Evolutionary conservation across 208 protist genomes (phyloP).

Genomic region (Leishmania major): DNA sequence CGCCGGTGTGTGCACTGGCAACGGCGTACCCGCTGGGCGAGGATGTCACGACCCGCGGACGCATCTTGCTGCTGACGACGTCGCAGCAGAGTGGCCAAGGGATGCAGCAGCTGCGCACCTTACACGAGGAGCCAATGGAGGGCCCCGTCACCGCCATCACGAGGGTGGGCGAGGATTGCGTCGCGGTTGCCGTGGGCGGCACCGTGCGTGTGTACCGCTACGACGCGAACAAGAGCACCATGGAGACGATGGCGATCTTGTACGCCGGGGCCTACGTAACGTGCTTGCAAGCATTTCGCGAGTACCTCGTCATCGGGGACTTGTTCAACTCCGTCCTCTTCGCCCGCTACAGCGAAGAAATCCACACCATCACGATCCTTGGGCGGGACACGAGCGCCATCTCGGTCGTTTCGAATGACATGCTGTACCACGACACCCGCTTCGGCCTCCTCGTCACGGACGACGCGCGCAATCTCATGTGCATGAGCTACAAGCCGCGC

Average conservation of each 20-base stretch:
- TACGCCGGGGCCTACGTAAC: conserved; percentile 88
- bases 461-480: conserved; percentile 68
- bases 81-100: conserved; percentile 26
- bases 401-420: conserved; percentile 67
- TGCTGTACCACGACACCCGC: conserved; percentile 76
- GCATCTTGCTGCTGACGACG: conserved; percentile 61
- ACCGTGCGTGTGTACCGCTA: conserved; percentile 86
- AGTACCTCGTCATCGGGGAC: conserved; percentile 86
- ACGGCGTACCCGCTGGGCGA: conserved; percentile 89
- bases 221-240: conserved; percentile 48
- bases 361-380: conserved; percentile 81
- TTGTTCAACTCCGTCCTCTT: conserved; percentile 70
- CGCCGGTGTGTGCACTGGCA: conserved; percentile 71
- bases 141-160: conserved; percentile 82
- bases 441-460: conserved; percentile 79
- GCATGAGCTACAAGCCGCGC: conserved; percentile 80
- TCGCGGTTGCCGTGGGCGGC: conserved; percentile 79
- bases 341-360: conserved; percentile 73
- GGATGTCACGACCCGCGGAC: conserved; percentile 80
- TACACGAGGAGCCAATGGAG: conserved; percentile 79
- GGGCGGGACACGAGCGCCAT: conserved; percentile 61
- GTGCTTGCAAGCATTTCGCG: conserved; percentile 59
- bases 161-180: conserved; percentile 45
- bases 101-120: conserved; percentile 37
- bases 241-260: conserved; percentile 78